These are phyloP conservation scores for Conticribra weissflogii DNA, from an alignment of 108 stramenopile genomes.

Conservation along the genomic window DNA sequence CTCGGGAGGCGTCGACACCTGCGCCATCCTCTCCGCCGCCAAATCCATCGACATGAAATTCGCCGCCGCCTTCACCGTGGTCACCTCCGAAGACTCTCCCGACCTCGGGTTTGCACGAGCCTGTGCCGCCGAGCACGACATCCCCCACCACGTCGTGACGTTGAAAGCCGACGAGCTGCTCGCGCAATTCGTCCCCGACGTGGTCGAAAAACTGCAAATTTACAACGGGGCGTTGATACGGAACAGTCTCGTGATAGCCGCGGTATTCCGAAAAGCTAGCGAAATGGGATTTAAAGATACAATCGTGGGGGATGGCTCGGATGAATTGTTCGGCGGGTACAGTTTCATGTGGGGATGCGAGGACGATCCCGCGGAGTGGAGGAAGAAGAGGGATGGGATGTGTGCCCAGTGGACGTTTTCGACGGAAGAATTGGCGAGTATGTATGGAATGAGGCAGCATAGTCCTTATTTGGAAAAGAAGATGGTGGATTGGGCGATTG, in stretches of 20 bases:
- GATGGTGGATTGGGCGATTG: conserved; percentile 48
- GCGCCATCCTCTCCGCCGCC: conserved; percentile 55
- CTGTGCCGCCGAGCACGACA: conserved; percentile 41
- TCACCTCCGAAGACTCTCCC: conserved; percentile 42
- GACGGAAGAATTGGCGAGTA: conserved; percentile 39
- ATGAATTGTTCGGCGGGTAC: conserved; percentile 72
- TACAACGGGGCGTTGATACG: conserved; percentile 61
- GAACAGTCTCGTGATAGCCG: conserved; percentile 57
- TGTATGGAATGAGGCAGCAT: conserved; percentile 44
- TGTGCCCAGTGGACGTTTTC: conserved; percentile 64
- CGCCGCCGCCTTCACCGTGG: conserved; percentile 53
- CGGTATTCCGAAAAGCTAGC: conserved; percentile 48
- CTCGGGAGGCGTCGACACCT: conserved; percentile 64
- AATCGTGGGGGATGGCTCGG: conserved; percentile 60
- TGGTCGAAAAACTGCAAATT: conserved; percentile 37
- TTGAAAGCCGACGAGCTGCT: conserved; percentile 48
- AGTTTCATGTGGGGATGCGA: conserved; percentile 57
- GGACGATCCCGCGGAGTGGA: conserved; percentile 46
- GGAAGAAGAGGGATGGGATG: conserved; percentile 59
- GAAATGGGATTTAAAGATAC: conserved; percentile 45
- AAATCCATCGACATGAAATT: conserved; percentile 29
- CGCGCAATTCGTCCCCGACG: conserved; percentile 33
- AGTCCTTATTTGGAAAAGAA: conserved; percentile 43
- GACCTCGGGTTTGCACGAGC: conserved; percentile 47
- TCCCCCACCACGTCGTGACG: conserved; percentile 41